phyloP scores from a whole-genome alignment of 2,329 filamentous ascomycete species.

The Penicillium sp. region DNA sequence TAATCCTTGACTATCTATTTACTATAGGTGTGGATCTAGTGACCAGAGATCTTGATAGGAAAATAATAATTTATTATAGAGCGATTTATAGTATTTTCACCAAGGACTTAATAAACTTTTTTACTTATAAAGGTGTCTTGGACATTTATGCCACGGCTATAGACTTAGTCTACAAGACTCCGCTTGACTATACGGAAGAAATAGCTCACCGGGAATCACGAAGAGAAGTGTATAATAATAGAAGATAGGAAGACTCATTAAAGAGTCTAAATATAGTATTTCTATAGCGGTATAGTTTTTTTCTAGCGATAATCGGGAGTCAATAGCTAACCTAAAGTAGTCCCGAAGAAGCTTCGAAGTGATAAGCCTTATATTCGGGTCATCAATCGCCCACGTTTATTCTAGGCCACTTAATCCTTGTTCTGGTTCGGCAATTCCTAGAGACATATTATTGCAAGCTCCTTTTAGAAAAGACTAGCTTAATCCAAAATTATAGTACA shows the following conservation, averaged over 20 bases:
- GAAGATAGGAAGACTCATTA: slow-evolving; percentile 8
- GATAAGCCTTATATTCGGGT: background rate
- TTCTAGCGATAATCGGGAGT: background rate
- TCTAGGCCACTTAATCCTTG: background rate
- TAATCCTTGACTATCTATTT: slow-evolving; percentile 16
- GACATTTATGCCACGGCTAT: slow-evolving; percentile 3
- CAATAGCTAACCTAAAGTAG: background rate
- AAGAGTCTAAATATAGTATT: background rate
- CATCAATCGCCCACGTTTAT: no score
- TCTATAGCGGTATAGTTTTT: background rate
- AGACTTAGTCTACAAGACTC: slow-evolving; percentile 18
- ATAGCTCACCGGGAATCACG: slow-evolving; percentile 3
- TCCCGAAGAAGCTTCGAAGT: background rate
- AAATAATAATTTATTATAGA: slow-evolving; percentile 19
- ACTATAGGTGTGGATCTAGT: slow-evolving; percentile 13
- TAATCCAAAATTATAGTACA: no score
- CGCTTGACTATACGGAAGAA: slow-evolving; percentile 21
- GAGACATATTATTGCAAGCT: no score
- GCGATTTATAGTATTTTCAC: slow-evolving; percentile 22
- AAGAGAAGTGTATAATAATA: background rate
- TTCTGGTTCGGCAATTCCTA: background rate
- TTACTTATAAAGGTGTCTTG: slow-evolving; percentile 6
- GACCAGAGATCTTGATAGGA: slow-evolving; percentile 15
- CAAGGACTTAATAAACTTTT: slow-evolving; percentile 14
- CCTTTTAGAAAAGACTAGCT: no score